These are phyloP conservation scores for Mucor plumbeus DNA, from an alignment of 371 early-diverging fungal genomes.

Conservation along the genomic window DNA sequence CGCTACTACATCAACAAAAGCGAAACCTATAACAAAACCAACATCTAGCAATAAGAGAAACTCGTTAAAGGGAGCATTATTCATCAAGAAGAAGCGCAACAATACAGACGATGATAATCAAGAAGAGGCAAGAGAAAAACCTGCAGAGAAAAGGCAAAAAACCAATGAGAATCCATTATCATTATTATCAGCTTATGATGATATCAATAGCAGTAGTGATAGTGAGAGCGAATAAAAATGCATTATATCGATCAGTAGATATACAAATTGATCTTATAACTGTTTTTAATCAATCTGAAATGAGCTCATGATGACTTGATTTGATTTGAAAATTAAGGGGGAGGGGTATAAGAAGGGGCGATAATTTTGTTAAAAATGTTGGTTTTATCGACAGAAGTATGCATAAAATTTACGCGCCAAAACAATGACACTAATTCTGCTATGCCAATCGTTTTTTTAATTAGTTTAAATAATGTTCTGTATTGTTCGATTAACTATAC, in stretches of 20 bases:
- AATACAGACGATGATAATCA: slow-evolving; percentile 18
- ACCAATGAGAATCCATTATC: slow-evolving; percentile 16
- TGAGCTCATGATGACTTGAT: not conserved
- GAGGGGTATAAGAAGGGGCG: not conserved
- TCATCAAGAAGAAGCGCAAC: slow-evolving; percentile 34
- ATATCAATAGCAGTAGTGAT: slow-evolving; percentile 36
- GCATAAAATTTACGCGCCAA: slow-evolving; percentile 10
- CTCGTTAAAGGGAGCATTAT: slow-evolving; percentile 17
- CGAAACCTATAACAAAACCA: slow-evolving; percentile 3
- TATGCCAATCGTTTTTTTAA: not conserved
- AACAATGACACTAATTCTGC: not conserved
- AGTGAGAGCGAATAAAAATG: slow-evolving; percentile 19
- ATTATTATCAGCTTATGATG: slow-evolving; percentile 41
- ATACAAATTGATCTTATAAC: slow-evolving; percentile 13
- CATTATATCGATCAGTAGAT: not conserved
- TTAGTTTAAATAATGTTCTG: not conserved
- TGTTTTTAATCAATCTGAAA: not conserved
- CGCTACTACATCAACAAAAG: not conserved
- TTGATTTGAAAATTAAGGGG: not conserved
- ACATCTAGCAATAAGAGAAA: slow-evolving; percentile 5
- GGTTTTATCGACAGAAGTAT: slow-evolving; percentile 4
- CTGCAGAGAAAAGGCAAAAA: slow-evolving; percentile 5
- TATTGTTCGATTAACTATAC: not conserved
- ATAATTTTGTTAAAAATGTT: slow-evolving; percentile 14
- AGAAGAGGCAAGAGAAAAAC: slow-evolving; percentile 12